A percentile compares a stretch with the other conserved stretches of the same genome.
These are phyloP conservation scores for Tylopilus cervinicoccineus DNA, from an alignment of 768 basidiomycete species.

Conservation along the genomic window DNA sequence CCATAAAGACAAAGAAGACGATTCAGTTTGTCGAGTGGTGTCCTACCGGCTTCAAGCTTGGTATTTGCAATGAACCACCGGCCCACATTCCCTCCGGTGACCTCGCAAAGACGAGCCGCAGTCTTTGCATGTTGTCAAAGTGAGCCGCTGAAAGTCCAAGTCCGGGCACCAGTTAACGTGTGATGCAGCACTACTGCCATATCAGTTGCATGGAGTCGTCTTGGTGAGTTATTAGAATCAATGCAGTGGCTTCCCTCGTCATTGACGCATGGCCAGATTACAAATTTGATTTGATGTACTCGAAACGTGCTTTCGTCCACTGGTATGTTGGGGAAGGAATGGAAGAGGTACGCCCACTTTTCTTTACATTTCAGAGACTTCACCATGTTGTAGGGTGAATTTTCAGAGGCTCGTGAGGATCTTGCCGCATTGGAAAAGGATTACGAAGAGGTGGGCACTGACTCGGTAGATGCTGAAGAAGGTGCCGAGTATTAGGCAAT, in stretches of 20 bases:
- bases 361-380: constrained; percentile 5
- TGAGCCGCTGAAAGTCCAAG: constrained; percentile 28
- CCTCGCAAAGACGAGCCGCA: constrained; percentile 89
- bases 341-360: constrained; percentile 65
- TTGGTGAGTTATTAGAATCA: constrained; percentile 40
- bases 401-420: constrained; percentile 97
- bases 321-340: constrained; percentile 99
- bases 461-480: constrained; percentile 70
- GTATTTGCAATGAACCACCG: constrained; percentile 96
- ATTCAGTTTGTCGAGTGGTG: constrained; percentile 99
- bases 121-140: constrained; percentile 97
- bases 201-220: constrained; percentile 90
- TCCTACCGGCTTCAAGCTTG: constrained; percentile 96
- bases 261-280: constrained; percentile 53
- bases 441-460: constrained; percentile 85
- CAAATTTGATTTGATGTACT: constrained; percentile 98
- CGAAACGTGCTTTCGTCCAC: constrained; percentile 88
- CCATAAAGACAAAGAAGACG: constrained; percentile 95
- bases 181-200: constrained; percentile 78
- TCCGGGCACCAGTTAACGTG: not conserved
- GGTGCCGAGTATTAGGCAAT: constrained; percentile 45
- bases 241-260: not conserved
- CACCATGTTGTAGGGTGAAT: constrained; percentile 66
- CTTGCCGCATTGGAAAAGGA: constrained; percentile 96
- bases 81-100: constrained; percentile 92